Evolutionary conservation across 1,139 yeast genomes (phyloP), one percentile per base, ranked within the genome.

Genomic region (Sugiyamaella neomexicana): DNA sequence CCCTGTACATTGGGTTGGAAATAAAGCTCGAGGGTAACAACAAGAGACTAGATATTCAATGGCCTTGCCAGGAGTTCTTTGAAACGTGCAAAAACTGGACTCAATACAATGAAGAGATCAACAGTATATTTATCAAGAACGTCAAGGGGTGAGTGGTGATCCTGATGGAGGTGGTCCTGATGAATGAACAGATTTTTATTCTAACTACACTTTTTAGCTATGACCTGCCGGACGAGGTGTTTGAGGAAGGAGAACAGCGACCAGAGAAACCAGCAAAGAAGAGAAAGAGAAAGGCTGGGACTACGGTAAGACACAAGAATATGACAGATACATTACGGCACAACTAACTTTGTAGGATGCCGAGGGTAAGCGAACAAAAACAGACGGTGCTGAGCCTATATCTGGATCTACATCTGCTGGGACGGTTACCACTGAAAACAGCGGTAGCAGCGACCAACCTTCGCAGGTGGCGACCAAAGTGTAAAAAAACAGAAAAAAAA

Each of bases 61-160:
- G 85, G 62, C 97, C 98, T 8, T 91, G 98, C 67, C 80, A 89
- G 16, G 99, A 93, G 58, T 93, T 91, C 68, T 89, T 79, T 71
- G 83, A 79, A 52, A 73, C 89, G 15, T 89, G 97, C 69, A 84
- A 89, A 62, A 78, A 82, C 39, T 89, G 93, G 83, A 75, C 78
- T 12, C 76, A 77, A 39, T 93, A 80, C 65, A 80, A 85, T 61
- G 85, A 80, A 55, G 80, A 80, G 42, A 70, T 77, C n/a, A 78
- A 85, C 67, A 74, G 76, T 49, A 77, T 76, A 60, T 78, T 80
- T 29, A 87, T 93, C 47, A 86, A 86, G 64, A 86, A 89, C 62
- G 91, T 90, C 13, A 87, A 88, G 64, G 72, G 86, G 58, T 71
- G 59, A 45, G 69, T 57, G 17, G 46, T 12, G 17, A 12, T 5